Conservation (phyloP, 208 protist genomes). For the Crithidia sp. region DNA sequence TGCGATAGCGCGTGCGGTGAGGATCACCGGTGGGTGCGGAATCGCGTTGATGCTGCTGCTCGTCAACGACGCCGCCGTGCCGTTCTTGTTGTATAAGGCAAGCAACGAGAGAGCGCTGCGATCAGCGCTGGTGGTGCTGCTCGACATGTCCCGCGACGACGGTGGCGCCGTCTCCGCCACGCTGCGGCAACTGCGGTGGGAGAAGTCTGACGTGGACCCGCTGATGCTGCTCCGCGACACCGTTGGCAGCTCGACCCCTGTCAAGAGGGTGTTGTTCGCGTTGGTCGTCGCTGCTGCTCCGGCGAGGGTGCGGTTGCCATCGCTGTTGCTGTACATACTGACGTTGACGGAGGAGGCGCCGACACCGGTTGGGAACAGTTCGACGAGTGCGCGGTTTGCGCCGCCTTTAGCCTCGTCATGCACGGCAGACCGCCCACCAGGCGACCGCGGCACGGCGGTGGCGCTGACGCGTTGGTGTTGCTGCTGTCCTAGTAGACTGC, state of each 20-base stretch:
- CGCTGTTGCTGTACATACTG: background rate
- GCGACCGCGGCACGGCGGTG: too few relatives aligned
- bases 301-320: background rate
- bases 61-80: background rate
- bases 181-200: background rate
- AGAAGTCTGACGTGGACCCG: background rate
- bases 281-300: slow-evolving; percentile 3
- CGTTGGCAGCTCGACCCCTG: background rate
- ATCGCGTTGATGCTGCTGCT: slow-evolving; percentile 4
- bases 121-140: background rate
- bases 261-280: background rate
- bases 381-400: slow-evolving; percentile 1
- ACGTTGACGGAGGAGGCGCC: background rate
- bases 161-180: background rate
- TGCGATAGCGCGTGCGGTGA: slow-evolving; percentile 3
- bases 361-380: background rate
- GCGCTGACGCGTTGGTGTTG: too few relatives aligned
- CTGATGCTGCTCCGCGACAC: slow-evolving; percentile 1
- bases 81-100: background rate
- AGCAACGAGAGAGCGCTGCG: background rate
- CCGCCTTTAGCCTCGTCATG: background rate
- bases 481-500: too few relatives aligned
- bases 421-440: too few relatives aligned
- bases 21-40: slow-evolving; percentile 16
- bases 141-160: background rate